Base-by-base conservation (phyloP, 2,329 filamentous ascomycete genomes). In the Dactylellina cionopaga region DNA sequence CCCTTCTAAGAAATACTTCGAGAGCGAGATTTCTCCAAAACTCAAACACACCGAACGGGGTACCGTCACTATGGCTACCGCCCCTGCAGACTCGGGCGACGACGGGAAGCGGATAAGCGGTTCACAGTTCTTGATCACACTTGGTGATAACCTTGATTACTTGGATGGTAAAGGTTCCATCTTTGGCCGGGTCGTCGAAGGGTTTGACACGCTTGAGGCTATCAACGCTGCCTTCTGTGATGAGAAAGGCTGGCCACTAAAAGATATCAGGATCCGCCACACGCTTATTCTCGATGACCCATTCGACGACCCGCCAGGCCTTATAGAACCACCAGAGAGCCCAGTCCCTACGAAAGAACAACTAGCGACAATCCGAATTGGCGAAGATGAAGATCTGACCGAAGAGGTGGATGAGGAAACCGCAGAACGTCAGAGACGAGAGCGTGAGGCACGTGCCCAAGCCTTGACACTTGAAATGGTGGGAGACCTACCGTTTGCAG, bases 1-100 rank as follows among this genome's bases (percentile, higher is more conserved):
- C 75, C 83, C 89, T 11, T 83, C 88, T 15, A 88, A 90, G 77
- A 89, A 90, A 77, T 90, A 90, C 1, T 98, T 97, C 79, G 84
- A 87, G 7, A 90, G 92, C n/a, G 87, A 93, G 75, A 89, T 97
- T 77, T 88, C 92, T 76, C 89, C 90, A 4, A 96, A 94, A 79
- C 83, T 96, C 76, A 96, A 95, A 80, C 95, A 99, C 80, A 82
- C 86, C 39, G 92, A 96, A 80, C 88, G 91, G 76, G 94, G 94
- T 60, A 97, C 92, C 11, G 93, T 99, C 73, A 97, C 93, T 82
- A 96, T 98, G 92, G 95, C 94, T n/a, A 97, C 94, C 0, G 91
- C 88, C 15, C 89, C 91, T 0, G 87, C 89, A 7, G 83, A 88
- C 2, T 85, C 86, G 13, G 71, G 74, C 37, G 66, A 62, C n/a